phyloP scores from a whole-genome alignment of 2,329 filamentous ascomycete species.

The Ambrosiella xylebori region DNA sequence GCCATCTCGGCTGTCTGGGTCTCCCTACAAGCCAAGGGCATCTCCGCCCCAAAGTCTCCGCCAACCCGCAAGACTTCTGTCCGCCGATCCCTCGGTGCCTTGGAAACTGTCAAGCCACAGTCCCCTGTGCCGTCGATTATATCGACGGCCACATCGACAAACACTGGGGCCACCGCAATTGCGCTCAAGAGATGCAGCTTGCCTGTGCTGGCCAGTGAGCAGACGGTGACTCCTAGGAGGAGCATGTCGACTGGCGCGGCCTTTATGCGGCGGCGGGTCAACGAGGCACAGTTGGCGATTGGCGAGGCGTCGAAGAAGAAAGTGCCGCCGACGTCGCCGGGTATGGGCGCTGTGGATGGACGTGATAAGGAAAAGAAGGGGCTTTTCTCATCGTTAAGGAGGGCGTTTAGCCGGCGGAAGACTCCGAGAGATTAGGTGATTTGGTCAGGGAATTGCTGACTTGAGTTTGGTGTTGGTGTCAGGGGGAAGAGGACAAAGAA shows the following conservation, averaged over 20 bases:
- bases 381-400: constrained; percentile 13
- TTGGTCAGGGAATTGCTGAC: not conserved
- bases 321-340: not conserved
- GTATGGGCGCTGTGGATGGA: not conserved
- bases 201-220: not conserved
- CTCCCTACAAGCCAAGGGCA: constrained; percentile 15
- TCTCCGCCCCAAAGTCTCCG: constrained; percentile 1
- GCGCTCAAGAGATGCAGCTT: constrained; percentile 8
- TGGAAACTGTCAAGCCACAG: not conserved
- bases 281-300: not conserved
- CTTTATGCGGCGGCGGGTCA: constrained; percentile 15
- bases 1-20: constrained; percentile 17
- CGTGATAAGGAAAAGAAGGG: constrained; percentile 9
- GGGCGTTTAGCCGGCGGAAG: constrained; percentile 11
- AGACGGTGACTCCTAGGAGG: constrained; percentile 12
- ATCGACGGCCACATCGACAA: not conserved
- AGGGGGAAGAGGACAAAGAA: too few relatives aligned
- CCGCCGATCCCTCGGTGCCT: constrained; percentile 2
- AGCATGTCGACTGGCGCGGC: constrained; percentile 16
- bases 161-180: not conserved
- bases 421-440: not conserved
- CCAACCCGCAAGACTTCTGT: constrained; percentile 6
- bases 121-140: not conserved
- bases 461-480: too few relatives aligned
- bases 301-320: constrained; percentile 2